Evolutionary conservation across 192 early-diverging fungal species (phyloP).

Genomic region (Cladochytrium replicatum): DNA sequence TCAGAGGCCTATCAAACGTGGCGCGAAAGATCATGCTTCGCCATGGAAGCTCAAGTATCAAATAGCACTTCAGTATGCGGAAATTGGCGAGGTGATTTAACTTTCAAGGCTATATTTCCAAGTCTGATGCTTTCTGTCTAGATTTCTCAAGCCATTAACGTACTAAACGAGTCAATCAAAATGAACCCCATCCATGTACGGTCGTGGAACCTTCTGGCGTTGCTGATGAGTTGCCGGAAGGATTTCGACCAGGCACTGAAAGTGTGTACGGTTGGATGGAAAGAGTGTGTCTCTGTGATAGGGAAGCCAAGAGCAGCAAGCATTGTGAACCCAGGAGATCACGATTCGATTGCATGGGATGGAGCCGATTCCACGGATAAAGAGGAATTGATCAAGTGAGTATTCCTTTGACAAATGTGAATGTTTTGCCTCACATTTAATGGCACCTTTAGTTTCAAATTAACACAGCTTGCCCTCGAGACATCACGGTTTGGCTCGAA

Average conservation of each 20-base stretch:
- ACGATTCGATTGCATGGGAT: constrained; percentile 16
- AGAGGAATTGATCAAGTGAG: constrained; percentile 36
- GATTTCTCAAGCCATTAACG: constrained; percentile 29
- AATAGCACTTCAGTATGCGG: constrained; percentile 31
- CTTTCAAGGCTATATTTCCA: not conserved
- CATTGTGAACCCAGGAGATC: no score
- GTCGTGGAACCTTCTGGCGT: constrained; percentile 39
- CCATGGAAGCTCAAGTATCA: constrained; percentile 32
- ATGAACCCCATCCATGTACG: constrained; percentile 16
- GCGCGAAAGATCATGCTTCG: no score
- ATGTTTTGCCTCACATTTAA: no score
- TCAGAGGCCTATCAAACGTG: no score
- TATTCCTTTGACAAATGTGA: no score
- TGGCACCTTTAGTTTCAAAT: constrained; percentile 25
- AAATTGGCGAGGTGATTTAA: constrained; percentile 45
- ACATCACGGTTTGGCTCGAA: constrained; percentile 18
- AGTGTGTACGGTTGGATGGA: constrained; percentile 32
- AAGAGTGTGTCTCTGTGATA: constrained; percentile 20
- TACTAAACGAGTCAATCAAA: constrained; percentile 21
- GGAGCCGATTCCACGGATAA: constrained; percentile 9
- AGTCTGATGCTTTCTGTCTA: no score
- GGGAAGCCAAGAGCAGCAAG: no score
- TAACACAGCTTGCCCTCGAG: constrained; percentile 35
- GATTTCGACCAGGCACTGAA: constrained; percentile 28
- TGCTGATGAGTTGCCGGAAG: constrained; percentile 26